A percentile compares a stretch with the other conserved stretches of the same genome.
These are phyloP conservation scores for Fusarium longipes DNA, from an alignment of 2,329 filamentous ascomycete species.

Conservation along the genomic window DNA sequence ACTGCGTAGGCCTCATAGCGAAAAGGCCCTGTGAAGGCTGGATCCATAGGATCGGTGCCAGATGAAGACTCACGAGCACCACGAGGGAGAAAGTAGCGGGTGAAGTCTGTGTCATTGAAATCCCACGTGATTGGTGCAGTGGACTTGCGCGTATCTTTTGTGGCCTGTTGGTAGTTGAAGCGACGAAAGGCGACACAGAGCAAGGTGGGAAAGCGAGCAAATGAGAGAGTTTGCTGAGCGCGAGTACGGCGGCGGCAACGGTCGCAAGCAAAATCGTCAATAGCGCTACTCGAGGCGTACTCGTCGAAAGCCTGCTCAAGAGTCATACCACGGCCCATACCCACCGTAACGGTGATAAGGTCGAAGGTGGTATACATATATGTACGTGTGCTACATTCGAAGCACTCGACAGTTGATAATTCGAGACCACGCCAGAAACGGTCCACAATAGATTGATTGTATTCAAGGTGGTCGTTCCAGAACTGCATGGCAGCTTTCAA, in stretches of 20 bases:
- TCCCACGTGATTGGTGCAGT: slow-evolving; percentile 80
- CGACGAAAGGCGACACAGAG: slow-evolving; percentile 82
- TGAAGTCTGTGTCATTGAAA: slow-evolving; percentile 72
- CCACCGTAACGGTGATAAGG: slow-evolving; percentile 62
- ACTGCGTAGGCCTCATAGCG: slow-evolving; percentile 89
- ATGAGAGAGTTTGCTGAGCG: slow-evolving; percentile 76
- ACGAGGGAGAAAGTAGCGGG: slow-evolving; percentile 55
- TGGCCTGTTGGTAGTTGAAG: slow-evolving; percentile 54
- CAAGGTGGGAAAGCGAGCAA: slow-evolving; percentile 82
- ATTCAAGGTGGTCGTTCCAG: slow-evolving; percentile 77
- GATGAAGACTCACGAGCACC: slow-evolving; percentile 47
- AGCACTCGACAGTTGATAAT: slow-evolving; percentile 77
- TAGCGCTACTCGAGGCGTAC: slow-evolving; percentile 74
- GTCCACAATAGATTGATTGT: slow-evolving; percentile 80
- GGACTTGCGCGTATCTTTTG: slow-evolving; percentile 67
- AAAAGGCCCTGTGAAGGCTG: slow-evolving; percentile 66
- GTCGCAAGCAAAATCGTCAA: slow-evolving; percentile 79
- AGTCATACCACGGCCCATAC: slow-evolving; percentile 48
- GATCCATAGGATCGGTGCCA: slow-evolving; percentile 51
- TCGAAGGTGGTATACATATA: slow-evolving; percentile 62
- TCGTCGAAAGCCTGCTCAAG: slow-evolving; percentile 74
- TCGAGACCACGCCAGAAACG: slow-evolving; percentile 83
- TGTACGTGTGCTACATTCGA: slow-evolving; percentile 63
- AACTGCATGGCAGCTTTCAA: slow-evolving; percentile 74
- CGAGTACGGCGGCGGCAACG: slow-evolving; percentile 75